Evolutionary conservation across 192 early-diverging fungal species (phyloP).

Genomic region (Spinellus fusiger): DNA sequence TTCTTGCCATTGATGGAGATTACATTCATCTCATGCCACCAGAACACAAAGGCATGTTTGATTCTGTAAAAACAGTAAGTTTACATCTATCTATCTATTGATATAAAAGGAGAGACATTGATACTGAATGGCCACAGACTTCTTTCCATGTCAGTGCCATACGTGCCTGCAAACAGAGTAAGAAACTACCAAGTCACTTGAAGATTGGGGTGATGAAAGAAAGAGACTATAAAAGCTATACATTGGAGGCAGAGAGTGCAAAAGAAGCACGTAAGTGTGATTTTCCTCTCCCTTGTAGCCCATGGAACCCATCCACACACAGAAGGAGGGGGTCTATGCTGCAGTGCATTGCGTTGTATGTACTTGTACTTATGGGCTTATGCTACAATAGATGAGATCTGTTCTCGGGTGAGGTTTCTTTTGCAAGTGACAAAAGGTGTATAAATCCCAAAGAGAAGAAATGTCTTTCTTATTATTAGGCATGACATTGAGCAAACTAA

Average conservation of each 20-base stretch:
- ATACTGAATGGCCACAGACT: slow-evolving; percentile 27
- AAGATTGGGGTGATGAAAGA: slow-evolving; percentile 54
- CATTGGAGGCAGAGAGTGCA: slow-evolving; percentile 67
- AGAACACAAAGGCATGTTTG: slow-evolving; percentile 72
- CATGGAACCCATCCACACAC: neutral
- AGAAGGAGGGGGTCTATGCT: neutral
- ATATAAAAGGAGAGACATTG: neutral
- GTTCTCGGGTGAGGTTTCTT: slow-evolving; percentile 26
- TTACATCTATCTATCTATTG: slow-evolving; percentile 17
- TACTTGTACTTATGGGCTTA: neutral
- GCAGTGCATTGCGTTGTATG: neutral
- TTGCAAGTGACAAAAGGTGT: slow-evolving; percentile 23
- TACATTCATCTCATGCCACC: slow-evolving; percentile 85
- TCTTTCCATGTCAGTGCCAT: slow-evolving; percentile 63
- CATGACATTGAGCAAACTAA: too few relatives aligned
- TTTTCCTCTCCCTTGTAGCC: neutral
- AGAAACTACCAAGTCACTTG: slow-evolving; percentile 62
- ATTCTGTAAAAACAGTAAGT: slow-evolving; percentile 74
- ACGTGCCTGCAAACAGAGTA: slow-evolving; percentile 60
- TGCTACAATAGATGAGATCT: slow-evolving; percentile 28
- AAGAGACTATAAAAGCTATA: slow-evolving; percentile 69
- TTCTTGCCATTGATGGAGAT: slow-evolving; percentile 92
- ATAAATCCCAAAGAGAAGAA: too few relatives aligned
- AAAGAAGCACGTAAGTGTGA: slow-evolving; percentile 57
- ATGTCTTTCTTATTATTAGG: too few relatives aligned